Evolutionary conservation across 2,329 filamentous ascomycete genomes (phyloP).

Genomic region (Botrytis sinoallii): DNA sequence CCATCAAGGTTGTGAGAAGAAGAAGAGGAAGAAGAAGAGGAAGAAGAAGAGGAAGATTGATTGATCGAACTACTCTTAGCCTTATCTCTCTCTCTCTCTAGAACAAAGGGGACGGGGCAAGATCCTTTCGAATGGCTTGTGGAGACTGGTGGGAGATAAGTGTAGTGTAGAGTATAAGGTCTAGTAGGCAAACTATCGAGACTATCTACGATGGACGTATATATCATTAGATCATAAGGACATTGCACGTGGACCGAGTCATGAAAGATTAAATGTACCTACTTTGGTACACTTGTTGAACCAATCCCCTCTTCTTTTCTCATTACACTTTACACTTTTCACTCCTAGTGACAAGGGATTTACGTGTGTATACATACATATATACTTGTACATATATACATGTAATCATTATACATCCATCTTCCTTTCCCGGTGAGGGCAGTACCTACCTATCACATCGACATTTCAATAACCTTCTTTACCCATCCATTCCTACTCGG

Average conservation of each 20-base stretch:
- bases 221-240: background rate
- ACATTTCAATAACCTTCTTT: background rate
- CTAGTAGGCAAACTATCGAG: background rate
- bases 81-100: background rate
- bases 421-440: background rate
- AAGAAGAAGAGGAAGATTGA: background rate
- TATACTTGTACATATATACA: background rate
- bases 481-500: background rate
- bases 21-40: background rate
- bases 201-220: background rate
- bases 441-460: background rate
- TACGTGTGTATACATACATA: background rate
- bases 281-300: background rate
- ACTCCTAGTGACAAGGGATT: background rate
- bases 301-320: background rate
- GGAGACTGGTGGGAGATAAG: conserved; percentile 8
- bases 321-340: background rate
- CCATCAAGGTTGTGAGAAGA: conserved; percentile 2
- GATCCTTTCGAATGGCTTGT: background rate
- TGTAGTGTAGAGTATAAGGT: background rate
- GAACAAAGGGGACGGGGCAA: background rate
- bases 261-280: background rate
- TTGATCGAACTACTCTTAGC: background rate
- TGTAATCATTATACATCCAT: background rate
- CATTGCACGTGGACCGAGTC: conserved; percentile 1